Conservation (phyloP, 176 grass and related monocot genomes). For the Oryza coarctata region DNA sequence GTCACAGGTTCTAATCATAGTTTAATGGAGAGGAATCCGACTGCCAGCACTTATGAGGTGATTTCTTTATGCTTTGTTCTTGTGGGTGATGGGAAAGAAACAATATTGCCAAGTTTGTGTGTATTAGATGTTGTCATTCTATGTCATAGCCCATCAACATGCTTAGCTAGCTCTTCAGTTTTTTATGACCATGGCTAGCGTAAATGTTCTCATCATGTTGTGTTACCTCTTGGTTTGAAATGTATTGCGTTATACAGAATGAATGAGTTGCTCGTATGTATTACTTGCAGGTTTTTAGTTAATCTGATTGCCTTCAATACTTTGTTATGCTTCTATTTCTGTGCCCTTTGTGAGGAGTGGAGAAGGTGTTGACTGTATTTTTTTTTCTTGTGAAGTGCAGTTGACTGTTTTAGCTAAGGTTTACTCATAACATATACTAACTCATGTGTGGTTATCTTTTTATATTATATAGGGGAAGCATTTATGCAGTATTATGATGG, state of each 20-base stretch:
- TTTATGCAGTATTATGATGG: slow-evolving; percentile 18
- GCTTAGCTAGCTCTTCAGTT: slow-evolving; percentile 5
- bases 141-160: background rate
- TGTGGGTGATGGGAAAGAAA: background rate
- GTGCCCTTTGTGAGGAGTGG: background rate
- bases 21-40: slow-evolving; percentile 36
- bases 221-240: background rate
- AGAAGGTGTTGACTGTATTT: background rate
- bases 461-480: background rate
- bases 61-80: background rate
- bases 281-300: background rate
- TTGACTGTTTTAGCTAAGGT: background rate
- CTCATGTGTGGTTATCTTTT: background rate
- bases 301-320: background rate
- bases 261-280: background rate
- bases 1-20: background rate
- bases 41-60: slow-evolving; percentile 34
- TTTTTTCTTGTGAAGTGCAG: background rate
- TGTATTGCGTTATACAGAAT: background rate
- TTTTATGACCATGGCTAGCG: background rate
- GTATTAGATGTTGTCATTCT: background rate
- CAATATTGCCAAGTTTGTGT: background rate
- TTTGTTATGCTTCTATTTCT: background rate
- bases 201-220: background rate
- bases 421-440: background rate